Conservation (phyloP, 139 green algal species). For the Volvox africanus region DNA sequence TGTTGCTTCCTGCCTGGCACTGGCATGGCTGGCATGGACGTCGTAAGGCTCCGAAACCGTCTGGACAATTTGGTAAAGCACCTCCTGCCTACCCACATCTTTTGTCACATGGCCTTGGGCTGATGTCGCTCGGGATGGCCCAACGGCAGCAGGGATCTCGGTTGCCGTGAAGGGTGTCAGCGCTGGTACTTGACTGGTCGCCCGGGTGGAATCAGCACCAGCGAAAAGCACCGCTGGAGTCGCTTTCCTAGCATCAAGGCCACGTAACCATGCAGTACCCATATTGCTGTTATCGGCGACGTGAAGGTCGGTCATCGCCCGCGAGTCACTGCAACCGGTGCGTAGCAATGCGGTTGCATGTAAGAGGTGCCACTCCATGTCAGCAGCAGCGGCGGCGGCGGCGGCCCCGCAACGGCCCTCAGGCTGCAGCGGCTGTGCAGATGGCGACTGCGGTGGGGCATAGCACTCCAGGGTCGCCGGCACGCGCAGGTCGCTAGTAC, state of each 20-base stretch:
- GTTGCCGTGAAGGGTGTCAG: background rate
- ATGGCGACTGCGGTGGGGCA: background rate
- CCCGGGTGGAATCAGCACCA: background rate
- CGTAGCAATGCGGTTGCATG: background rate
- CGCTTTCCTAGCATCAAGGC: constrained; percentile 1
- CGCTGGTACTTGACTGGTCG: background rate
- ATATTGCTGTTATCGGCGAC: background rate
- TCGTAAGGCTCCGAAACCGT: background rate
- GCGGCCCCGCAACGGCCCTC: background rate
- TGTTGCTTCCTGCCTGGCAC: no score
- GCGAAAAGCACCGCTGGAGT: background rate
- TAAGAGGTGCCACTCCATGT: background rate
- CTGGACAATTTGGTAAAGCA: constrained; percentile 18
- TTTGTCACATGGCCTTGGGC: background rate
- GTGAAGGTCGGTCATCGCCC: background rate
- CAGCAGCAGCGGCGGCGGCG: background rate
- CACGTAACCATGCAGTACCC: background rate
- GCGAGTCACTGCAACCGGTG: background rate
- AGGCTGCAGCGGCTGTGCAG: background rate
- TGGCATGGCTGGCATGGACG: background rate
- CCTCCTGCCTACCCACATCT: background rate
- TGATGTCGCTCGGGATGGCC: background rate
- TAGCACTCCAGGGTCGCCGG: constrained; percentile 31
- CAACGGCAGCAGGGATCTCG: background rate
- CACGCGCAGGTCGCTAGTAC: constrained; percentile 29